Percentiles rank a stretch among this genome's conserved stretches.
Evolutionary conservation across 192 early-diverging fungal species (phyloP).

Genomic region (Entophlyctis luteolus): DNA sequence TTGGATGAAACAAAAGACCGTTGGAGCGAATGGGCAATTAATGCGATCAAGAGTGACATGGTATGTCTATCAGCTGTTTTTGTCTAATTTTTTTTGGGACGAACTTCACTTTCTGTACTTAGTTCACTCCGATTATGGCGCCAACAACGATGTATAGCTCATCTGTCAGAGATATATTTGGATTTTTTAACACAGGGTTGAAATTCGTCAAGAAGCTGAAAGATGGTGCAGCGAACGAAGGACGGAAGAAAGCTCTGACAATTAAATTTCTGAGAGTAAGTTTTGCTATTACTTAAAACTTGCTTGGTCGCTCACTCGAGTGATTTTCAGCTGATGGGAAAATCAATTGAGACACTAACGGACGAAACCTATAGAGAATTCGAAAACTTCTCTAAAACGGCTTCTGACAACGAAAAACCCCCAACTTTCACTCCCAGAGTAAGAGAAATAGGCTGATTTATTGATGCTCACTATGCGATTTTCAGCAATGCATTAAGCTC

Average conservation of each 20-base stretch:
- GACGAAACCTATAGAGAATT: constrained; percentile 1
- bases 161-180: constrained; percentile 76
- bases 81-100: not conserved
- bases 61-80: constrained; percentile 41
- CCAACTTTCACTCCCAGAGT: not conserved
- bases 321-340: constrained; percentile 4
- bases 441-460: not conserved
- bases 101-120: not conserved
- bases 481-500: constrained; percentile 43
- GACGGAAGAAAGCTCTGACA: constrained; percentile 54
- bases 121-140: constrained; percentile 45
- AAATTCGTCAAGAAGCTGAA: constrained; percentile 66
- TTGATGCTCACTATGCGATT: not conserved
- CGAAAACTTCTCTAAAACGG: not conserved
- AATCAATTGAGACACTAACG: constrained; percentile 1
- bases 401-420: not conserved
- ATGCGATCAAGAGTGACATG: constrained; percentile 64
- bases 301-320: not conserved
- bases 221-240: constrained; percentile 51
- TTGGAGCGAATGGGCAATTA: constrained; percentile 68
- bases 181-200: constrained; percentile 69
- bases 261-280: constrained; percentile 63
- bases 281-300: not conserved
- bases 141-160: constrained; percentile 61
- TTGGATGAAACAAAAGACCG: constrained; percentile 56